A percentile compares a stretch with the other conserved stretches of the same genome.
Evolutionary conservation across 1,284 basidiomycete genomes (phyloP).

Genomic region (Rhodotorula sp.): DNA sequence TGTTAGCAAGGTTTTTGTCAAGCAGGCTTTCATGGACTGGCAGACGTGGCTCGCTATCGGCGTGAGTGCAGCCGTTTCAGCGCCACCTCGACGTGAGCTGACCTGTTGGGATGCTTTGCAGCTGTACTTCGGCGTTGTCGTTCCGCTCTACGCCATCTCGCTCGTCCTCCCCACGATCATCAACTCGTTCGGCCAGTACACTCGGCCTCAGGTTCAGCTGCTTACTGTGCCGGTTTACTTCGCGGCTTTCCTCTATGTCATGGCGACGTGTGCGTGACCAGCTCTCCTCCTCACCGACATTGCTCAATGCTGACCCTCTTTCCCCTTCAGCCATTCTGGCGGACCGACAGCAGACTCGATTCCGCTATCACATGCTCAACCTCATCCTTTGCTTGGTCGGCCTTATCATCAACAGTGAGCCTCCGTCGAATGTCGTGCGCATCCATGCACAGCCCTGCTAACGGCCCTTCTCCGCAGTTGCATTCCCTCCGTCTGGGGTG

Average conservation of each 20-base stretch:
- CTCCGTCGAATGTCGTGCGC: too few species aligned
- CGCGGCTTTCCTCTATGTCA: slow-evolving; percentile 58
- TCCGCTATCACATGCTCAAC: slow-evolving; percentile 62
- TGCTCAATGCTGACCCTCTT: slow-evolving; percentile 38
- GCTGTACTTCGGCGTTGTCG: not conserved
- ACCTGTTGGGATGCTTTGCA: not conserved
- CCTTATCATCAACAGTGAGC: slow-evolving; percentile 60
- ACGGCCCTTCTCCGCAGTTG: not conserved
- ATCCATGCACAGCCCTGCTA: too few species aligned
- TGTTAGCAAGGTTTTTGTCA: slow-evolving; percentile 52
- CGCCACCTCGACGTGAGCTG: slow-evolving; percentile 46
- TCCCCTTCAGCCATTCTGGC: slow-evolving; percentile 56
- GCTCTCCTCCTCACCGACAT: not conserved
- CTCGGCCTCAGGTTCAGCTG: slow-evolving; percentile 55
- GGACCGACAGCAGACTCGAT: slow-evolving; percentile 62
- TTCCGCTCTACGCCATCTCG: slow-evolving; percentile 59
- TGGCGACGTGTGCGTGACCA: not conserved
- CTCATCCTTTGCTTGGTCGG: slow-evolving; percentile 62
- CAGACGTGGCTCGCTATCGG: slow-evolving; percentile 65
- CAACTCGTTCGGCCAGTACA: slow-evolving; percentile 48
- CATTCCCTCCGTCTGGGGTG: slow-evolving; percentile 39
- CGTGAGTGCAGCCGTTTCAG: slow-evolving; percentile 48
- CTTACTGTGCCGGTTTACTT: slow-evolving; percentile 67
- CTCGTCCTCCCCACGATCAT: slow-evolving; percentile 54
- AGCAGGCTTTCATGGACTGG: slow-evolving; percentile 64